Base-by-base conservation (phyloP, 1,139 yeast species). In the Magnusiomyces starmeri region DNA sequence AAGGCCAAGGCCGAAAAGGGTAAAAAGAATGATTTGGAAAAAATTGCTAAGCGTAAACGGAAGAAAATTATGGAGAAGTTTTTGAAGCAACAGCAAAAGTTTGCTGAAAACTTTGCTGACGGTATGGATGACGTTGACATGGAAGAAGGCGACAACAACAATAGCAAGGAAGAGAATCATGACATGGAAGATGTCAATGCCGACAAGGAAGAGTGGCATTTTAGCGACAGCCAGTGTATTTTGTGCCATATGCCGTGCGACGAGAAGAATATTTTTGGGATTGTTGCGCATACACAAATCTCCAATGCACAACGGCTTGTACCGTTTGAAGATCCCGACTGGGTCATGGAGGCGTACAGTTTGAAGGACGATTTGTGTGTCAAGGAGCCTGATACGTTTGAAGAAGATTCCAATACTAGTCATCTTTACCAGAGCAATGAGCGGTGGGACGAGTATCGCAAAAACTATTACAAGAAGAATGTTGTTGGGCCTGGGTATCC, bases 201-300 rank as follows among this genome's bases (percentile, higher is more conserved):
- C 1, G 68, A 62, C 2, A 21, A 46, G 9, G 67, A 64, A 1
- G 76, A 74, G 7, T 86, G 95, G 95, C 71, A 71, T 40, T 88
- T 79, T 61, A 95, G 96, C 0, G 85, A 82, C 42, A 83, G 83
- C 40, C 85, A 82, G 56, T 92, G 98, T 65, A 83, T 90, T 41
- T 74, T 92, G 29, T 92, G 98, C 65, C 95, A 90, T 60, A 88
- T 87, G 79, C 83, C 89, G 0, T 76, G 82, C 2, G 79, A 77
- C 24, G 77, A 78, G 12, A 78, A 79, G 24, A 89, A 86, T 10
- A 79, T 87, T 0, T 88, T 85, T 70, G 97, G 96, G 0, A 75
- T 85, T 16, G 78, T 85, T 43, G 76, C 84, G 9, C 76, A 80
- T 61, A 72, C 83, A 27, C 72, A 81, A 2, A 76, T 75, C 46